Evolutionary conservation across 371 early-diverging fungal species (phyloP).

Genomic region (Sporodiniella umbellata): DNA sequence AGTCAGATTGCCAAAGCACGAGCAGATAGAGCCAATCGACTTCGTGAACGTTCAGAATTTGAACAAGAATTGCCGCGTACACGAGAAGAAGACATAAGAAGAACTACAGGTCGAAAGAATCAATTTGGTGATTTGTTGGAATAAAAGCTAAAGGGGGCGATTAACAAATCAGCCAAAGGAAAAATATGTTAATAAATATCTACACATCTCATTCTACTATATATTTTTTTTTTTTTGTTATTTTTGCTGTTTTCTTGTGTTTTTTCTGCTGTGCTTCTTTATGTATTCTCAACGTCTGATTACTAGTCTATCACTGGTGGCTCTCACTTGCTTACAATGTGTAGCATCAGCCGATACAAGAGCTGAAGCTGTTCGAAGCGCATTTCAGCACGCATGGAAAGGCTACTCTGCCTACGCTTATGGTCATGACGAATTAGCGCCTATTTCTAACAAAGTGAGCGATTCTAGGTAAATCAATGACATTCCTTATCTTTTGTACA

Average conservation of each 20-base stretch:
- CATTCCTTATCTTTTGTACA: too few relatives aligned
- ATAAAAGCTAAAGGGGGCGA: conserved; percentile 4
- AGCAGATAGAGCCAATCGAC: conserved; percentile 14
- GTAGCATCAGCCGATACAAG: conserved; percentile 1
- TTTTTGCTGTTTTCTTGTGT: background rate
- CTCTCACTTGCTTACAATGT: background rate
- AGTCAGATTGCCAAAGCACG: conserved; percentile 16
- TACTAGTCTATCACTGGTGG: background rate
- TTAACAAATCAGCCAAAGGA: background rate
- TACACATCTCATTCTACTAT: too few relatives aligned
- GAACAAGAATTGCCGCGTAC: conserved; percentile 35
- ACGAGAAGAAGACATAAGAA: conserved; percentile 33
- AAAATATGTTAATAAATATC: too few relatives aligned
- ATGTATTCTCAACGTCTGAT: conserved; percentile 8
- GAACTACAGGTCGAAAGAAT: conserved; percentile 22
- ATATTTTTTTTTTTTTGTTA: background rate
- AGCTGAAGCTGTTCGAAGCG: conserved; percentile 32
- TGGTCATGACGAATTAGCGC: conserved; percentile 59
- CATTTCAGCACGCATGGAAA: conserved; percentile 72
- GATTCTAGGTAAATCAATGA: conserved; percentile 46
- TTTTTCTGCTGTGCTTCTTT: background rate
- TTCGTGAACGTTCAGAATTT: conserved; percentile 24
- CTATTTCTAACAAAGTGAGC: conserved; percentile 35
- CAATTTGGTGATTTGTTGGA: conserved; percentile 42
- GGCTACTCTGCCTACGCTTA: conserved; percentile 66